phyloP scores from a whole-genome alignment of 2,329 filamentous ascomycete genomes.

The Helminthosporium solani region DNA sequence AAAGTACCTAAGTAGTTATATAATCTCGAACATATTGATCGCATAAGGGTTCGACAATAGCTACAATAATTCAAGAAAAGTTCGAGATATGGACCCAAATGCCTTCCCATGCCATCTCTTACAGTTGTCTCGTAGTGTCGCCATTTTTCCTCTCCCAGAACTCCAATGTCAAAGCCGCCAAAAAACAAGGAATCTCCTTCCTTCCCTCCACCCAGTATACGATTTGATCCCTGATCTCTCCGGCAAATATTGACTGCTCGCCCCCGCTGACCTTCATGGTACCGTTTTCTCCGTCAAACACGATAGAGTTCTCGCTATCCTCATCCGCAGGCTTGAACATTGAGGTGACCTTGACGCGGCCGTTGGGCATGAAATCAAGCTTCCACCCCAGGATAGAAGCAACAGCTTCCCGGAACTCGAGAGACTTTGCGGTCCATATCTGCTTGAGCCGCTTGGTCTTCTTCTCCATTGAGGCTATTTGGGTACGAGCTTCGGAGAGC shows the following conservation, averaged over 20 bases:
- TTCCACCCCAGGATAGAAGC: slow-evolving; percentile 92
- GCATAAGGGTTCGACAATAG: no score
- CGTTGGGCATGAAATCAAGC: slow-evolving; percentile 94
- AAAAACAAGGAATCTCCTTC: slow-evolving; percentile 89
- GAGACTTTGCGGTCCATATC: slow-evolving; percentile 86
- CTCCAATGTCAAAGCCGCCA: slow-evolving; percentile 87
- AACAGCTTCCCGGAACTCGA: slow-evolving; percentile 94
- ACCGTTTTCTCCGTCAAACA: slow-evolving; percentile 90
- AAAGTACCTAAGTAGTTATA: no score
- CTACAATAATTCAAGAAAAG: not conserved
- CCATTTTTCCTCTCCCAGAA: slow-evolving; percentile 72
- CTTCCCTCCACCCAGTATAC: slow-evolving; percentile 95
- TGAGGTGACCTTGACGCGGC: slow-evolving; percentile 86
- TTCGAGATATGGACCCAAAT: not conserved
- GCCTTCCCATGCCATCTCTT: not conserved
- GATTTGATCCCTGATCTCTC: slow-evolving; percentile 80
- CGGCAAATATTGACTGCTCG: slow-evolving; percentile 80
- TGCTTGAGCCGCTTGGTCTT: slow-evolving; percentile 83
- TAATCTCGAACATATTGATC: no score
- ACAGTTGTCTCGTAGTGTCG: slow-evolving; percentile 8
- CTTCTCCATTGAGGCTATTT: slow-evolving; percentile 69
- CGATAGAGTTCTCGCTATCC: slow-evolving; percentile 59
- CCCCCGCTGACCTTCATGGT: slow-evolving; percentile 98
- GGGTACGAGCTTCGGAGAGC: slow-evolving; percentile 59
- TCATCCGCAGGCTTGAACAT: slow-evolving; percentile 74